Base-by-base conservation (phyloP, 805 yeast genomes). In the Candida railenensis region DNA sequence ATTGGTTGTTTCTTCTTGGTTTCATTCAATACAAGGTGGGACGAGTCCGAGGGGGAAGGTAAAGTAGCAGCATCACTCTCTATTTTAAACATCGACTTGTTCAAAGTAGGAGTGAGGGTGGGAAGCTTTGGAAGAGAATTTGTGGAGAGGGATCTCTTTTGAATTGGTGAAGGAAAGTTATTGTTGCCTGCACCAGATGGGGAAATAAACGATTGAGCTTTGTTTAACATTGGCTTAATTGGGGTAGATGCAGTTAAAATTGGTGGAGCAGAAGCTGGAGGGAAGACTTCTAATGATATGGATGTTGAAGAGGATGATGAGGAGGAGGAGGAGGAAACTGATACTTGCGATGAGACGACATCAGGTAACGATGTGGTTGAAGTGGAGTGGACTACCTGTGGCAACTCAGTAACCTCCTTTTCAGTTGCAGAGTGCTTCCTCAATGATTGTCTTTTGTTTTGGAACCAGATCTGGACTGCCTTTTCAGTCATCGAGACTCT, bases 401-500 rank as follows among this genome's bases (percentile, higher is more conserved):
- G 75, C 52, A 73, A 61, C 48, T 65, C 73, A 7, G 76, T 69
- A 37, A 73, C 57, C 55, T 73, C 77, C 51, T 58, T 67, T 42
- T 71, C 76, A 14, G 55, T 45, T 37, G 52, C 50, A 46, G 59
- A 56, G 43, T 69, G 73, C 55, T 83, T 81, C 58, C 90, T 78
- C 52, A 85, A 67, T 33, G 91, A 78, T 67, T 92, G 97, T 65
- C 99, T 81, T 65, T 83, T 87, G 67, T 94, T 94, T 69, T 94
- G 99, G 70, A 94, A 94, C 99, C 99, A 94, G 52, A 92, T 89
- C 70, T 94, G 99, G 32, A 94, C 96, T 1, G 97, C 96, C 65
- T 91, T 89, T 65, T 91, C 97, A n/a, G 92, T 82, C 98, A 94
- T 94, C 54, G 83, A 83, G 36, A 94, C 95, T 53, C 74, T 80